These are phyloP conservation scores for Thymus quinquecostatus DNA, from an alignment of 257 asterid species.

Conservation along the genomic window DNA sequence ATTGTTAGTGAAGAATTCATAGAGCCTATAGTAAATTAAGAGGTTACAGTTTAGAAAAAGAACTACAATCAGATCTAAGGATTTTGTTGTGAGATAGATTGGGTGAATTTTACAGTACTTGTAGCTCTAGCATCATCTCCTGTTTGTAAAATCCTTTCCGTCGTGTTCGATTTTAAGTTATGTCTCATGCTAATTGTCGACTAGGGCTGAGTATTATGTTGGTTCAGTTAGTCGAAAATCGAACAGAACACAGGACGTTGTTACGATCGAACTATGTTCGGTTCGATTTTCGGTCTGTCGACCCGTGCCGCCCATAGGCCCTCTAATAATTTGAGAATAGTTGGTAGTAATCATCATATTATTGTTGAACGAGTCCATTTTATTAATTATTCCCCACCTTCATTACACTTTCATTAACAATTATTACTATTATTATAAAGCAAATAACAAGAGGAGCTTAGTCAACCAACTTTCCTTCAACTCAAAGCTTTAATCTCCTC, in stretches of 20 bases:
- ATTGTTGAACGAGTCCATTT: conserved; percentile 16
- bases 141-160: conserved; percentile 23
- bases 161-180: too few species aligned
- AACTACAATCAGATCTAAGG: conserved; percentile 20
- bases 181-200: too few species aligned
- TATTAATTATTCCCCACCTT: conserved; percentile 29
- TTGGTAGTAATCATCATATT: conserved; percentile 13
- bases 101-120: conserved; percentile 23
- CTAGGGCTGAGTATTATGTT: too few species aligned
- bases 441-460: conserved; percentile 4
- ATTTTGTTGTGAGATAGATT: conserved; percentile 30
- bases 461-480: conserved; percentile 45
- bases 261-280: too few species aligned
- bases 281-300: too few species aligned
- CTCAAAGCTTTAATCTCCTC: conserved; percentile 25
- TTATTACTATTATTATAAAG: neutral
- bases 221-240: too few species aligned
- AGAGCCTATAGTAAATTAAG: conserved; percentile 38
- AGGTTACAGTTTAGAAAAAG: conserved; percentile 34
- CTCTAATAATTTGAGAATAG: conserved; percentile 24
- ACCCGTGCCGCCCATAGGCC: too few species aligned
- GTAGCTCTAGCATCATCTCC: conserved; percentile 26
- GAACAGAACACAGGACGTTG: too few species aligned
- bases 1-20: conserved; percentile 31
- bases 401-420: neutral